Base-by-base conservation (phyloP, 176 grass and related monocot genomes). In the Tillandsia leiboldiana region DNA sequence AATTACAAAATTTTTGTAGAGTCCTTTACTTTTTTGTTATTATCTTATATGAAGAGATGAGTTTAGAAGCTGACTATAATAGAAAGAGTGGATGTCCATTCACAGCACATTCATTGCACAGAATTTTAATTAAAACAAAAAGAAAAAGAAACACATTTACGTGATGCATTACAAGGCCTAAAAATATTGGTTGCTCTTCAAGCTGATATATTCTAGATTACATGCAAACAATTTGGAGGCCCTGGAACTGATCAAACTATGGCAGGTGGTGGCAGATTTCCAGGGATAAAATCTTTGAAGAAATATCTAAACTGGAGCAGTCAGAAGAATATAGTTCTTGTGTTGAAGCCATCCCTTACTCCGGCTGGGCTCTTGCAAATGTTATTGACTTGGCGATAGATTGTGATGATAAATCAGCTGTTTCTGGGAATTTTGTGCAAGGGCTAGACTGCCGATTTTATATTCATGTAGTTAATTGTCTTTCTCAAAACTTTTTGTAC, bases 211-310 rank as follows among this genome's bases (percentile, higher is more conserved):
- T 71, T 23, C 20, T 51, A 29, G 42, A 71, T 65, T 72, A 48
- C 66, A 76, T 27, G 18, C 50, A 27, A 12, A 47, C 12, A 29
- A 27, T 62, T 66, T 69, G 23, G 67, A 72, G 82, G 72, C 69
- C 56, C 17, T 73, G 61, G 26, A 84, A 92, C 78, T 97, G 84
- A 97, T 92, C 83, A 87, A 97, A 85, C 79, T 71, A 79, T 90
- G 89, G 93, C 86, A 97, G 93, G 93, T 97, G 79, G 77, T 80
- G 78, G 81, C 83, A 97, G 93, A 89, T 77, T 66, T 87, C 77
- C 6, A 86, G 85, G 73, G 79, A 82, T 80, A 87, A 75, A 77
- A 79, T 97, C 53, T 92, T 92, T 85, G 86, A 97, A 78, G 86
- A 90, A 77, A 90, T 92, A 57, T 63, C 63, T 65, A 90, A 79